These are phyloP conservation scores for Linnemannia schmuckeri DNA, from an alignment of 192 early-diverging fungal genomes.

Conservation along the genomic window DNA sequence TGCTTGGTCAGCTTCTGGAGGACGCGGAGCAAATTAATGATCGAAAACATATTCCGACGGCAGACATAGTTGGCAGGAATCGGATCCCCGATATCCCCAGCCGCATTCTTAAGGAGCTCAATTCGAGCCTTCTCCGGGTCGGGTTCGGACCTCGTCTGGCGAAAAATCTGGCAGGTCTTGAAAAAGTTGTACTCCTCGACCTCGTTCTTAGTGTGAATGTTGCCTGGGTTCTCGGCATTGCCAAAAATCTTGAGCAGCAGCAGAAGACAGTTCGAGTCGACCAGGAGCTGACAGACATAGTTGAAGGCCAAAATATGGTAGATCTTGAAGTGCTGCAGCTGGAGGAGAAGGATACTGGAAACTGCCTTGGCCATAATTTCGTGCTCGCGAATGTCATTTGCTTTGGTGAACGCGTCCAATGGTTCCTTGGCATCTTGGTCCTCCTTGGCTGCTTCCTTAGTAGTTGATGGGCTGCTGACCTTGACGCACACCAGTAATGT, in stretches of 20 bases:
- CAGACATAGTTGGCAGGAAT: constrained; percentile 53
- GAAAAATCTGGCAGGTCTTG: constrained; percentile 46
- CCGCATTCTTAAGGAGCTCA: constrained; percentile 18
- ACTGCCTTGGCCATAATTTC: constrained; percentile 82
- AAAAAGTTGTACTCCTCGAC: constrained; percentile 62
- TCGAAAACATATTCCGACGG: constrained; percentile 74
- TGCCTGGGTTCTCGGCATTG: constrained; percentile 69
- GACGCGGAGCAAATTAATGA: constrained; percentile 81
- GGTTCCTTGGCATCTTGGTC: constrained; percentile 45
- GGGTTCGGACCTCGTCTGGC: constrained; percentile 13
- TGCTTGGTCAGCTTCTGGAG: constrained; percentile 86
- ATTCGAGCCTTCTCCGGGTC: constrained; percentile 31
- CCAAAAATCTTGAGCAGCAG: constrained; percentile 88
- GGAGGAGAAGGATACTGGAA: constrained; percentile 73
- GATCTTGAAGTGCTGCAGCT: constrained; percentile 77
- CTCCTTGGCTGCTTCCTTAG: constrained; percentile 41
- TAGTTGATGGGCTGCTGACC: constrained; percentile 57
- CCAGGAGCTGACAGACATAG: constrained; percentile 80
- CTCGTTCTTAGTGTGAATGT: constrained; percentile 65
- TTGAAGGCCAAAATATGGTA: constrained; percentile 83
- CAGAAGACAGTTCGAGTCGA: constrained; percentile 88
- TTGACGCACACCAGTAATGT: constrained; percentile 60
- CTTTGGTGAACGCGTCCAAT: constrained; percentile 34
- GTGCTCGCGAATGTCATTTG: constrained; percentile 72
- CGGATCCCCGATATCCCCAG: constrained; percentile 42